Base-by-base conservation (phyloP, 2,329 filamentous ascomycete genomes). In the Ophiostoma tasmaniense region DNA sequence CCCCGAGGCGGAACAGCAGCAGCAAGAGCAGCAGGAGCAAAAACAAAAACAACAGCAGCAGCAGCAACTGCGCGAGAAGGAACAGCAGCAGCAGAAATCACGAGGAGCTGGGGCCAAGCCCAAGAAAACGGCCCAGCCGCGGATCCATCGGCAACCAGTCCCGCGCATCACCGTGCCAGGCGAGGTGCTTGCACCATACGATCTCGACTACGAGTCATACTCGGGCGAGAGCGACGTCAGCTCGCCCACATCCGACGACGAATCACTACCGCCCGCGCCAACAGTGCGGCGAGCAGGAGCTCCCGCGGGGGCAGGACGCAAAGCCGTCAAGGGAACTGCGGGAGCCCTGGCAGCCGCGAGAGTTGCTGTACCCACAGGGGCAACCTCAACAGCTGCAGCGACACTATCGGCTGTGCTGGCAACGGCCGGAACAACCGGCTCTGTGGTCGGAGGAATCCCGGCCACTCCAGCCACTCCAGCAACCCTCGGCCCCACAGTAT, bases 101-200 rank as follows among this genome's bases (percentile, higher is more conserved):
- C 61, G 82, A 82, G 39, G 33, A n/a, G 33, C 17, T 30, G 25
- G 10, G 17, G 20, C 13, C 20, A 39, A 37, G 52, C 35, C 17
- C n/a, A 71, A 71, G 35, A 67, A 67, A 35, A 64, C 69, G 62
- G 55, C 39, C 2, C 68, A 64, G 64, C 59, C 42, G 14, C 61
- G 67, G 3, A 59, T 71, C 39, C 81, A 79, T 39, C 79, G 81
- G 22, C 82, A 78, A 17, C 77, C 77, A 42, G 81, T 84, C 4
- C 85, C 87, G 6, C 81, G 84, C 59, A 88, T 89, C 64, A 89
- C 86, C 1, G 86, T 89, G 13, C 87, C 87, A 1, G 87, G 87
- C 62, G 87, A 89, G 75, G 87, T 89, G 10, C 79, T 89, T 64
- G 86, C 87, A 1, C 87, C 87, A 0, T 89, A 88, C 73, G 87